Evolutionary conservation across 495 filamentous ascomycete species (phyloP).

Genomic region (Aspergillus indologenus): DNA sequence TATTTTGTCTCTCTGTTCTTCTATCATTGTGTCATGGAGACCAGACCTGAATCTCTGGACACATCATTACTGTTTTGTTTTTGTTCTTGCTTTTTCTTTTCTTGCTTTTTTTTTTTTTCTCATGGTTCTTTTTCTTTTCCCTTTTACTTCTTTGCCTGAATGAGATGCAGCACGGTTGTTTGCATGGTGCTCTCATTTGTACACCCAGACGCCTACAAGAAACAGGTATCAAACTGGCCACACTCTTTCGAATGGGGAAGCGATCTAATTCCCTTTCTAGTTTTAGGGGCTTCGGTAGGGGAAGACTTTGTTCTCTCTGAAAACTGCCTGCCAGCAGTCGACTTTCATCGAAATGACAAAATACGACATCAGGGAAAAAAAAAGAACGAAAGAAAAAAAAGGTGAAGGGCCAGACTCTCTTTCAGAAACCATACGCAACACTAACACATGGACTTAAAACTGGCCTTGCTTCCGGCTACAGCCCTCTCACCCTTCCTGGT

Average conservation of each 20-base stretch:
- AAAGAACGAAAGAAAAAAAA: constrained; percentile 16
- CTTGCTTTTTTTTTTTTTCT: neutral
- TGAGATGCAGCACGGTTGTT: constrained; percentile 20
- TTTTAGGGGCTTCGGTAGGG: constrained; percentile 14
- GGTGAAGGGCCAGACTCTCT: constrained; percentile 8
- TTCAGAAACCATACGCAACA: constrained; percentile 13
- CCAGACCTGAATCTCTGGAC: constrained; percentile 14
- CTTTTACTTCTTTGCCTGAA: constrained; percentile 6
- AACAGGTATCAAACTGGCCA: constrained; percentile 18
- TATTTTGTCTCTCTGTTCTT: constrained; percentile 19
- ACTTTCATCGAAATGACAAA: constrained; percentile 1
- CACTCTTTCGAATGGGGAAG: constrained; percentile 11
- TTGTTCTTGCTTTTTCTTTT: neutral
- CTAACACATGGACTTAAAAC: constrained; percentile 28
- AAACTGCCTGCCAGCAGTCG: constrained; percentile 1
- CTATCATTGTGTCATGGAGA: constrained; percentile 12
- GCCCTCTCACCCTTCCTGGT: constrained; percentile 21
- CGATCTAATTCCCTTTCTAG: constrained; percentile 7
- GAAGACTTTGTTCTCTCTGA: constrained; percentile 10
- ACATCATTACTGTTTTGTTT: neutral
- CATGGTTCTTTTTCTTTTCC: neutral
- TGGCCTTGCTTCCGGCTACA: constrained; percentile 24
- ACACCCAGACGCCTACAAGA: constrained; percentile 15
- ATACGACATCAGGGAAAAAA: constrained; percentile 3
- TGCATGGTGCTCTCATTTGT: constrained; percentile 17